A percentile compares a stretch with the other conserved stretches of the same genome.
Evolutionary conservation across 73 alveolate species (phyloP).

Genomic region (Paramecium sexaurelia): DNA sequence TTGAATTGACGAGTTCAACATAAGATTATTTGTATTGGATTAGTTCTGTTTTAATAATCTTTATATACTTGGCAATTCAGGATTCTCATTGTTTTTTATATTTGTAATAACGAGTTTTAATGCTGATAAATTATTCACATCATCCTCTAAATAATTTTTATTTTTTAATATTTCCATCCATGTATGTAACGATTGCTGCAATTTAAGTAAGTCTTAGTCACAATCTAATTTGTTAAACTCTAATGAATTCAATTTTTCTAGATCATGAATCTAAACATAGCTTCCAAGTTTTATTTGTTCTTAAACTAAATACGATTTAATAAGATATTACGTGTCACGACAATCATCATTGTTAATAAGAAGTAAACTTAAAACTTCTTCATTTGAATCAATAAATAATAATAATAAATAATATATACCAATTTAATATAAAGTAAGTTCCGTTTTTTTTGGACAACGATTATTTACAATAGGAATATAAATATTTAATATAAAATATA

Average conservation of each 20-base stretch:
- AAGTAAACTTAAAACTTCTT: neutral
- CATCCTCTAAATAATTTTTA: neutral
- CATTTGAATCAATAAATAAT: neutral
- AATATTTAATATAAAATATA: neutral
- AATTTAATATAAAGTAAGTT: neutral
- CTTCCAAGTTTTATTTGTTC: neutral
- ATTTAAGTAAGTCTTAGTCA: neutral
- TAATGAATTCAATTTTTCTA: neutral
- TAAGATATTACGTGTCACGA: neutral
- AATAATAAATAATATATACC: neutral
- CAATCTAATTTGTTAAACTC: neutral
- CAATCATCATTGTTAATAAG: neutral
- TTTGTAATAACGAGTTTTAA: neutral
- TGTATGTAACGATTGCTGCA: neutral
- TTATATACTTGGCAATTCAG: neutral
- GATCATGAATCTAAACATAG: neutral
- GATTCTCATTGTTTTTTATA: neutral
- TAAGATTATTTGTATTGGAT: neutral
- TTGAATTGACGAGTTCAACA: neutral
- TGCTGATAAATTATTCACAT: neutral
- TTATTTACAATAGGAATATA: neutral
- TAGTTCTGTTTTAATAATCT: neutral
- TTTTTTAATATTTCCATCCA: neutral
- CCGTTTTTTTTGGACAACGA: neutral
- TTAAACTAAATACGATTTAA: neutral